Evolutionary conservation across 2,329 filamentous ascomycete species (phyloP).

Genomic region (Phialemoniopsis sp.): DNA sequence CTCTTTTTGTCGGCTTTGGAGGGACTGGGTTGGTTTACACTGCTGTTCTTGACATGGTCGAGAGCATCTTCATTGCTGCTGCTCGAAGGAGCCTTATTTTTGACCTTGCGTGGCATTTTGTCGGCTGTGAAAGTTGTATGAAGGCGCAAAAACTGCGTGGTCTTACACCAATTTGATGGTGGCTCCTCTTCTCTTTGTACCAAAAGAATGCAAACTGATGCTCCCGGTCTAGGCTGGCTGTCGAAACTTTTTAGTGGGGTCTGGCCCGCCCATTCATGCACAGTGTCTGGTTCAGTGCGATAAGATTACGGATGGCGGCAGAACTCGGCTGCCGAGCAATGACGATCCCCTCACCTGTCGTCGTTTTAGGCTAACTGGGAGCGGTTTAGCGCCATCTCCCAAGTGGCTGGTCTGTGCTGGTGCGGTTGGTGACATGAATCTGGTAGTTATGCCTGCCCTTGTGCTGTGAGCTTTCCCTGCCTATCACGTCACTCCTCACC

Average conservation of each 20-base stretch:
- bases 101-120: background rate
- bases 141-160: too few relatives aligned
- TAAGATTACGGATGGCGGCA: constrained; percentile 1
- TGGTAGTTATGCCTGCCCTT: background rate
- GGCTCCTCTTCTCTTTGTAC: too few relatives aligned
- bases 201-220: too few relatives aligned
- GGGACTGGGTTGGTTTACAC: background rate
- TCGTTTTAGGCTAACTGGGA: background rate
- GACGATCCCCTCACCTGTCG: too few relatives aligned
- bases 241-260: constrained; percentile 24
- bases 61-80: constrained; percentile 4
- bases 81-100: background rate
- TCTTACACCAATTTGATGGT: too few relatives aligned
- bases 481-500: constrained; percentile 18
- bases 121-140: too few relatives aligned
- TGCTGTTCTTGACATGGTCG: constrained; percentile 2
- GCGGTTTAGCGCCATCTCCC: constrained; percentile 2
- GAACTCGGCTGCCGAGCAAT: too few relatives aligned
- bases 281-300: too few relatives aligned
- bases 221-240: too few relatives aligned
- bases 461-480: constrained; percentile 7
- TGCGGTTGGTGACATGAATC: too few relatives aligned
- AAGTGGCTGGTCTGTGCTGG: too few relatives aligned
- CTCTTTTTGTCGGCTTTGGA: constrained; percentile 34
- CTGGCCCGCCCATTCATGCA: too few relatives aligned